Percentiles rank a stretch among this genome's conserved stretches.
Evolutionary conservation across 306 rosid species (phyloP).

Genomic region (Biancaea sappan): DNA sequence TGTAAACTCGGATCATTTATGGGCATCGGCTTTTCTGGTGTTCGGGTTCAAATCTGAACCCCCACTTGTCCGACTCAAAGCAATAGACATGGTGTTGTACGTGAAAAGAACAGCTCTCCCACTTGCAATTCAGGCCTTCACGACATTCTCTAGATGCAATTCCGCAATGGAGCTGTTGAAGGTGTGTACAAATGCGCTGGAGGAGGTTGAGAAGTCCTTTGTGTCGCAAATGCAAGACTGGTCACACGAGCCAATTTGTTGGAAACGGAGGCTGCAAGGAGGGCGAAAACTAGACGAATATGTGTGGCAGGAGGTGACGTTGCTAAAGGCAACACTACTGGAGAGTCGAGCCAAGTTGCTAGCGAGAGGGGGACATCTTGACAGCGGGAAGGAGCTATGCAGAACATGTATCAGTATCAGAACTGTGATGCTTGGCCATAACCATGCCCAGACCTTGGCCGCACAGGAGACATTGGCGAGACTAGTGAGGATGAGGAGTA

Average conservation of each 20-base stretch:
- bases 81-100: slow-evolving; percentile 69
- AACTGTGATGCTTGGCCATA: slow-evolving; percentile 87
- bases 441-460: slow-evolving; percentile 78
- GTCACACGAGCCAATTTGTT: slow-evolving; percentile 75
- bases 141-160: slow-evolving; percentile 76
- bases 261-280: slow-evolving; percentile 74
- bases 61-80: slow-evolving; percentile 62
- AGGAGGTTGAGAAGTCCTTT: slow-evolving; percentile 88
- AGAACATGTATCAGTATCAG: slow-evolving; percentile 88
- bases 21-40: slow-evolving; percentile 90
- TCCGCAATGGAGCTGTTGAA: slow-evolving; percentile 77
- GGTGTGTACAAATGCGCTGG: slow-evolving; percentile 84
- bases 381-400: slow-evolving; percentile 76
- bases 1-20: slow-evolving; percentile 65
- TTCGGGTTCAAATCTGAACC: slow-evolving; percentile 92
- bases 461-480: slow-evolving; percentile 88
- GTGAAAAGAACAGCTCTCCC: slow-evolving; percentile 79
- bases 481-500: slow-evolving; percentile 81
- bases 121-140: slow-evolving; percentile 80
- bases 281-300: slow-evolving; percentile 71
- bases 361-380: slow-evolving; percentile 75
- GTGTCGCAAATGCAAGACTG: slow-evolving; percentile 87
- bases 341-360: slow-evolving; percentile 87
- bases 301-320: slow-evolving; percentile 92
- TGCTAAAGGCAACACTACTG: slow-evolving; percentile 77